Evolutionary conservation across 495 filamentous ascomycete genomes (phyloP).

Genomic region (Lasiosphaeria hispida): DNA sequence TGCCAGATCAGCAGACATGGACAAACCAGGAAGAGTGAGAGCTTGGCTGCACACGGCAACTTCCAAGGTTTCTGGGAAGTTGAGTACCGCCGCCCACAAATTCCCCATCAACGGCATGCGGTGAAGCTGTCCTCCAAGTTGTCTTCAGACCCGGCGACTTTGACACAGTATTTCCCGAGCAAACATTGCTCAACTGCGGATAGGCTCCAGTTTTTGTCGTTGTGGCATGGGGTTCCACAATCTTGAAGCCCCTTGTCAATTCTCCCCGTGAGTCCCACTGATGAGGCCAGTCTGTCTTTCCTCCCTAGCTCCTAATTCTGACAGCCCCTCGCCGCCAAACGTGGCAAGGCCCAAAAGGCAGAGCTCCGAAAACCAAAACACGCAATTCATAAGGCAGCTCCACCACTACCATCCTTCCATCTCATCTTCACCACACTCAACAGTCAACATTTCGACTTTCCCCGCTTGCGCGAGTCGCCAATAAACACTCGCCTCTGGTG

Average conservation of each 20-base stretch:
- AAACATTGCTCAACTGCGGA: no score
- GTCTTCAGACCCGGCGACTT: no score
- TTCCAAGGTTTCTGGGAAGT: neutral
- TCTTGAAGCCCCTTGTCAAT: neutral
- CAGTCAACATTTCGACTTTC: neutral
- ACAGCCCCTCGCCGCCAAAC: slow-evolving; percentile 22
- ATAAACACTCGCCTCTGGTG: neutral
- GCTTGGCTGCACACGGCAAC: no score
- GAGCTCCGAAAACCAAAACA: neutral
- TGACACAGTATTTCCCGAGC: neutral
- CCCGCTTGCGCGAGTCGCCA: neutral
- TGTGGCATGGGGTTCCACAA: neutral
- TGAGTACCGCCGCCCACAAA: neutral
- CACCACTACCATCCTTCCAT: neutral
- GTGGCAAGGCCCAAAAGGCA: slow-evolving; percentile 14
- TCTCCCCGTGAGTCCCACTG: neutral
- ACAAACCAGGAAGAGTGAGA: neutral
- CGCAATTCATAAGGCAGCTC: neutral
- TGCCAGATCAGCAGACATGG: neutral
- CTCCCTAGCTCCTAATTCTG: slow-evolving; percentile 5
- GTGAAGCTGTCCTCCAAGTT: neutral
- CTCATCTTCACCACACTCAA: neutral
- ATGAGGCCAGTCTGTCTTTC: slow-evolving; percentile 33
- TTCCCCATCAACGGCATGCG: neutral
- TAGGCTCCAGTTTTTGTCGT: no score